Evolutionary conservation across 2,329 filamentous ascomycete species (phyloP), one percentile per base, ranked within the genome.

Genomic region (Ilyonectria destructans): DNA sequence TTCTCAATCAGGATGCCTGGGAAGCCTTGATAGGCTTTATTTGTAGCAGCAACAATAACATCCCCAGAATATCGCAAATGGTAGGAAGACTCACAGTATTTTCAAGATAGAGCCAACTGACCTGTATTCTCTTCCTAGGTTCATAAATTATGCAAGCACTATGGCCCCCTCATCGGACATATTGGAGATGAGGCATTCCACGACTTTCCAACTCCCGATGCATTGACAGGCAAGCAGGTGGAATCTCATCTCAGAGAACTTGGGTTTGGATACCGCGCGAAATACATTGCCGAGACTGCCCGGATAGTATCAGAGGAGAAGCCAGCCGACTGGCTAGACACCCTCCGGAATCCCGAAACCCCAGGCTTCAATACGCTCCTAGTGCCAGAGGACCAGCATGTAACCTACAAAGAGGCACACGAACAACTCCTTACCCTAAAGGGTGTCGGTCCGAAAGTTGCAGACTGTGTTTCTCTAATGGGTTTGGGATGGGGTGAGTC

Each of bases 11-110:
- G 83, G 95, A 98, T 84, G 91, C 96, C 1, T 99, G 97, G 96
- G 96, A 99, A 81, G 91, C 96, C 1, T 85, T 99, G 23, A 86
- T 99, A 26, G 92, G 93, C 64, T 99, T 99, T 81, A 99, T 99
- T 71, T 99, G 96, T 86, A 98, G 95, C 82, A 97, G 95, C 82
- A 99, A 99, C 82, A 99, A 99, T 83, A 98, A 99, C 79, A 99
- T 99, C 68, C 88, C 91, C 2, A 90, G 96, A 45, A 99, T 99
- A 79, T 96, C 93, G 6, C 93, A 97, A 81, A 99, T 99, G 96
- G 95, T 93, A 76, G 70, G 77, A 43, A 29, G 17, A 8, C 21
- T 7, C 4, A 15, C 1, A 13, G 35, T 15, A 13, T 3, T 35
- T 23, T 31, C 12, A 13, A 17, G 1, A 5, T 43, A 19, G 6